These are phyloP conservation scores for Xylariaceae sp. DNA, from an alignment of 2,329 filamentous ascomycete species.

Conservation along the genomic window DNA sequence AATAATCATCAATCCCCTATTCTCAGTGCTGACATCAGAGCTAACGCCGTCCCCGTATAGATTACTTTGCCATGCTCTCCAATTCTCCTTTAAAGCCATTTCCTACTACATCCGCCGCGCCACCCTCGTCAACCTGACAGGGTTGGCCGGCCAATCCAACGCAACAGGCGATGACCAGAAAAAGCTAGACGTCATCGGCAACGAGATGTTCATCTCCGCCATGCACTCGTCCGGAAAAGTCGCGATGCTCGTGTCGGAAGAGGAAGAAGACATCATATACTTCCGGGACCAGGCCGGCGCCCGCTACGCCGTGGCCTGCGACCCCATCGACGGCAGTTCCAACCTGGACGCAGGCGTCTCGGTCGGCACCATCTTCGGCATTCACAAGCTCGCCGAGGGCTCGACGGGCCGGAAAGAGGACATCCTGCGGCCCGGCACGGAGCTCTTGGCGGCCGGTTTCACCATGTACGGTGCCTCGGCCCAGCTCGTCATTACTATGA, in stretches of 20 bases:
- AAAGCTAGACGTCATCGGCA: conserved; percentile 98
- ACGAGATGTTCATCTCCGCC: conserved; percentile 92
- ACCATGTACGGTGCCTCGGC: conserved; percentile 99
- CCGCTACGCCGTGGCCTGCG: conserved; percentile 94
- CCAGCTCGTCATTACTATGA: conserved; percentile 96
- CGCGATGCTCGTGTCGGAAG: conserved; percentile 90
- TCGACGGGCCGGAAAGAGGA: conserved; percentile 74
- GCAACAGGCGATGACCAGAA: conserved; percentile 97
- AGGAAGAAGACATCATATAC: conserved; percentile 87
- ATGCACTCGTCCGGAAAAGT: conserved; percentile 93
- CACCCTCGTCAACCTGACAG: conserved; percentile 90
- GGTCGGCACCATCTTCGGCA: conserved; percentile 93
- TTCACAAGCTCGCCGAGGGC: conserved; percentile 82
- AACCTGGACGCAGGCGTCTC: conserved; percentile 97
- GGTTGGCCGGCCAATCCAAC: conserved; percentile 91
- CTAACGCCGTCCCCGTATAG: conserved; percentile 42
- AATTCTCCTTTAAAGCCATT: conserved; percentile 99
- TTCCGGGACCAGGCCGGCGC: conserved; percentile 71
- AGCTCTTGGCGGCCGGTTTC: conserved; percentile 92
- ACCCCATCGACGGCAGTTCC: conserved; percentile 95
- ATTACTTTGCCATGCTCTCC: conserved; percentile 91
- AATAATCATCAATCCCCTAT: conserved; percentile 30
- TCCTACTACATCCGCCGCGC: conserved; percentile 98
- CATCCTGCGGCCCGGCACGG: conserved; percentile 80
- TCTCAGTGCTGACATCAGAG: not conserved